Conservation (phyloP, 306 rosid genomes). For the Pyrus pyrifolia region DNA sequence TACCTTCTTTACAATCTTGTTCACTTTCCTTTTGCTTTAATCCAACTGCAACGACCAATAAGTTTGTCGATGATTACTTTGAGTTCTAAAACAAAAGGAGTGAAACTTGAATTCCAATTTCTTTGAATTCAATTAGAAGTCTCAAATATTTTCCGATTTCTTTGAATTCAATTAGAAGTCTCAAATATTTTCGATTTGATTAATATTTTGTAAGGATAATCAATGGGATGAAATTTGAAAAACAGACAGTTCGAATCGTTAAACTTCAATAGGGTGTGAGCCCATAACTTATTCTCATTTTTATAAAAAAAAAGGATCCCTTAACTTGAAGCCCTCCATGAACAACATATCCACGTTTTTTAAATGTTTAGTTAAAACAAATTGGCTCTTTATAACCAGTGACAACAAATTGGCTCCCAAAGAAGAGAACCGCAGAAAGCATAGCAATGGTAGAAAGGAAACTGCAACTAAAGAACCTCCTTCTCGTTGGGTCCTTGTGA, state of each 20-base stretch:
- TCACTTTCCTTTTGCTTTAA: constrained; percentile 56
- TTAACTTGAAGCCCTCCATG: not conserved
- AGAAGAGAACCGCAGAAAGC: constrained; percentile 24
- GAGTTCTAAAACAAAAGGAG: constrained; percentile 23
- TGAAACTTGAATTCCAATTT: not conserved
- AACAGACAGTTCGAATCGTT: too few species aligned
- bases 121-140: not conserved
- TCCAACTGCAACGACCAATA: constrained; percentile 77
- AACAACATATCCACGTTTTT: too few species aligned
- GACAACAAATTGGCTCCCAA: constrained; percentile 20
- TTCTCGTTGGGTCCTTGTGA: not conserved
- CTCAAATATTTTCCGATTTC: too few species aligned
- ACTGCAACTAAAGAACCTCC: constrained; percentile 3
- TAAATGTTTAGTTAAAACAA: too few species aligned
- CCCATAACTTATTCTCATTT: too few species aligned
- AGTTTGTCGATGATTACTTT: constrained; percentile 33
- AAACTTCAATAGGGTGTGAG: too few species aligned
- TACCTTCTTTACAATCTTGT: constrained; percentile 64
- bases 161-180: too few species aligned
- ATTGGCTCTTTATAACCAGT: constrained; percentile 14
- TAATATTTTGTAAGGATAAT: too few species aligned
- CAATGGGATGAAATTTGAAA: too few species aligned
- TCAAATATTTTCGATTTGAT: too few species aligned
- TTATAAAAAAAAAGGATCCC: too few species aligned
- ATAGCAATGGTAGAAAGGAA: constrained; percentile 9